Percentiles rank a stretch among this genome's conserved stretches.
phyloP scores from a whole-genome alignment of 2,329 filamentous ascomycete species.

The Botryotinia calthae region DNA sequence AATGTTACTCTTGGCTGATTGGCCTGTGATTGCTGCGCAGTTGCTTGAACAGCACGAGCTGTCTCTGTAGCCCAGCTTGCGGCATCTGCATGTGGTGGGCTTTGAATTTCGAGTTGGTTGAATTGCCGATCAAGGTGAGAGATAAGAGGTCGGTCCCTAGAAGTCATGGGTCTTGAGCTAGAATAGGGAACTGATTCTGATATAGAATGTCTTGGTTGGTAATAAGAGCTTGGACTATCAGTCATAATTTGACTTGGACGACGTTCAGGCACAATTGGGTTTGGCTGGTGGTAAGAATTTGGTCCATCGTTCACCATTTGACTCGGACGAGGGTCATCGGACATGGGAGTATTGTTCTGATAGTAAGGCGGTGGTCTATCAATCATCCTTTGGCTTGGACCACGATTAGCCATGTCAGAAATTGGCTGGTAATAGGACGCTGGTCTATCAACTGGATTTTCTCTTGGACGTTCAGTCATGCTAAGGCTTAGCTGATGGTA shows the following conservation, averaged over 20 bases:
- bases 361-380: not conserved
- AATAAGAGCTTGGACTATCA: slow-evolving; percentile 41
- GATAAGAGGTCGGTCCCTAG: slow-evolving; percentile 47
- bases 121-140: slow-evolving; percentile 65
- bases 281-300: slow-evolving; percentile 41
- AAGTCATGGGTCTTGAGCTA: slow-evolving; percentile 23
- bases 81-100: slow-evolving; percentile 50
- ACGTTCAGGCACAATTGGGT: slow-evolving; percentile 38
- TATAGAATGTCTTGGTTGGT: slow-evolving; percentile 18
- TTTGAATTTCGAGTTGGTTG: slow-evolving; percentile 62
- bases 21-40: slow-evolving; percentile 51
- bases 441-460: not conserved
- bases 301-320: not conserved
- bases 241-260: not conserved
- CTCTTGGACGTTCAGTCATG: slow-evolving; percentile 36
- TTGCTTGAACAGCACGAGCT: slow-evolving; percentile 54
- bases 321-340: not conserved
- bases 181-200: not conserved
- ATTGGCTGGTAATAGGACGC: not conserved
- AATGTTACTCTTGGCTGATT: slow-evolving; percentile 51
- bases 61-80: slow-evolving; percentile 58
- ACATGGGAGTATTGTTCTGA: not conserved
- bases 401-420: not conserved
- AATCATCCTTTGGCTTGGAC: not conserved
- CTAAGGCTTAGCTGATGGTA: slow-evolving; percentile 24